Evolutionary conservation across 176 grass and related monocot species (phyloP).

Genomic region (sorghum (Sorghum bicolor)): DNA sequence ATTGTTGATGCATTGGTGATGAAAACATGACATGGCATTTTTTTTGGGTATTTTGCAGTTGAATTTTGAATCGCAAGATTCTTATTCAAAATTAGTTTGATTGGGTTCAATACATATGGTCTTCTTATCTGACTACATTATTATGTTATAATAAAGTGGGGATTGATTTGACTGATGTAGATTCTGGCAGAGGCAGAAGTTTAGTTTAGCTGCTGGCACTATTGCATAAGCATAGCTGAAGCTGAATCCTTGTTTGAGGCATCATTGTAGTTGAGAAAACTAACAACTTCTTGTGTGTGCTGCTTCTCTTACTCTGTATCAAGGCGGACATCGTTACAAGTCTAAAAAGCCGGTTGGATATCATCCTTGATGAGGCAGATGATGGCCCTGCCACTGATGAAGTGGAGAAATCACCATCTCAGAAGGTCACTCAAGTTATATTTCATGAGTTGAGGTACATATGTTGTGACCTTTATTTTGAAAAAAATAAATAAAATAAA

Average conservation of each 20-base stretch:
- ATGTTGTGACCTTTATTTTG: conserved; percentile 1
- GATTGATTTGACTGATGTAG: not conserved
- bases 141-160: not conserved
- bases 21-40: not conserved
- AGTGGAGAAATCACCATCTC: conserved; percentile 33
- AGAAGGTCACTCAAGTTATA: conserved; percentile 51
- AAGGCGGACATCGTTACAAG: conserved; percentile 71
- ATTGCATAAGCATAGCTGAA: not conserved
- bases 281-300: not conserved
- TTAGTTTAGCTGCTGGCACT: not conserved
- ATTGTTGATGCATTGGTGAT: not conserved
- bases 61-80: conserved; percentile 3
- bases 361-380: conserved; percentile 75
- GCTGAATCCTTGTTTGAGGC: not conserved
- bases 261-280: conserved; percentile 8
- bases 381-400: conserved; percentile 28
- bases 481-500: not conserved
- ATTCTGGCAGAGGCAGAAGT: not conserved
- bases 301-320: conserved; percentile 11
- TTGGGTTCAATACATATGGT: not conserved
- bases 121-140: not conserved
- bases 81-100: not conserved
- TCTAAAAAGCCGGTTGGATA: conserved; percentile 79
- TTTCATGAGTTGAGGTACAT: conserved; percentile 74
- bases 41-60: not conserved